Percentiles rank a stretch among this genome's conserved stretches.
These are phyloP conservation scores for Wickerhamomyces strasburgensis DNA, from an alignment of 805 yeast species.

Conservation along the genomic window DNA sequence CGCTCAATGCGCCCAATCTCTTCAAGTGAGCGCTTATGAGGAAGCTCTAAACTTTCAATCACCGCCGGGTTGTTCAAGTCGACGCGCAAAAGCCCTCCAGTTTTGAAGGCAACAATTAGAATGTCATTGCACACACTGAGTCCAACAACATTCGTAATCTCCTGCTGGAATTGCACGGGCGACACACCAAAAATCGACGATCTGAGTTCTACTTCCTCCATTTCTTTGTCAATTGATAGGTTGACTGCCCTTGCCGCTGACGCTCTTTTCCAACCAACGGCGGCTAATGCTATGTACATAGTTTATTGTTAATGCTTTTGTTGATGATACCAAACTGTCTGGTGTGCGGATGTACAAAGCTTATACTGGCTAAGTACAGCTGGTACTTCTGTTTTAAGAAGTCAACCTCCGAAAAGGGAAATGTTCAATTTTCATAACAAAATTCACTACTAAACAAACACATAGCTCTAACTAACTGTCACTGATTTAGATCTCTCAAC, in stretches of 20 bases:
- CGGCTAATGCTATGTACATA: too few relatives aligned
- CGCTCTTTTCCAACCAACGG: too few relatives aligned
- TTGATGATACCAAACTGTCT: too few relatives aligned
- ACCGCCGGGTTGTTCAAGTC: constrained; percentile 61
- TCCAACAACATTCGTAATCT: constrained; percentile 40
- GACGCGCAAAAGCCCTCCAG: constrained; percentile 56
- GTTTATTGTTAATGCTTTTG: too few relatives aligned
- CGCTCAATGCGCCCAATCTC: constrained; percentile 28
- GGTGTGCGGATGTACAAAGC: too few relatives aligned
- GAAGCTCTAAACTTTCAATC: constrained; percentile 39
- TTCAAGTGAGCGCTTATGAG: constrained; percentile 24
- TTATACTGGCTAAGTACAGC: too few relatives aligned
- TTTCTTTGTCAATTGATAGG: neutral
- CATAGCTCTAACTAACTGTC: too few relatives aligned
- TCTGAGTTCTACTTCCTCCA: constrained; percentile 13
- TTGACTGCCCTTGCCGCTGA: too few relatives aligned
- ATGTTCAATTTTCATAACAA: too few relatives aligned
- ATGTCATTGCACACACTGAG: constrained; percentile 52
- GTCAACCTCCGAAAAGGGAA: neutral
- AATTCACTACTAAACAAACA: too few relatives aligned
- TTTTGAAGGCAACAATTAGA: constrained; percentile 47
- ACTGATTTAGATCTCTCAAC: too few relatives aligned
- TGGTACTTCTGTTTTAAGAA: neutral
- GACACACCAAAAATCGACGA: constrained; percentile 25
- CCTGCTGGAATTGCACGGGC: constrained; percentile 49